Base-by-base conservation (phyloP, 2,329 filamentous ascomycete genomes). In the Ophiostoma angusticollis region DNA sequence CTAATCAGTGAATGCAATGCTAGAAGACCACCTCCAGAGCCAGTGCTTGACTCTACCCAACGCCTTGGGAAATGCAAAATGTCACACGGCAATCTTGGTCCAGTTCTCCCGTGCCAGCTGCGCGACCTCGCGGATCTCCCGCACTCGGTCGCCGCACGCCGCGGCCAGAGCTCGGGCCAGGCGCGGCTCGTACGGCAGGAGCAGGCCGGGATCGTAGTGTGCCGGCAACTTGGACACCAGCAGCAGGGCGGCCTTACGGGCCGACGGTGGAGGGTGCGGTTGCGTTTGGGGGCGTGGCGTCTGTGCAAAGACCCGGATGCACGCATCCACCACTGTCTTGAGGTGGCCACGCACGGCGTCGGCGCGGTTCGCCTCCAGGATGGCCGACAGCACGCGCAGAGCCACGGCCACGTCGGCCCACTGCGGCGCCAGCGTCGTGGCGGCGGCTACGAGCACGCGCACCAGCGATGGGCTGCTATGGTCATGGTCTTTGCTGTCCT, bases 121-220 rank as follows among this genome's bases (percentile, higher is more conserved):
- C 14, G 72, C 71, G 33, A 58, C 59, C 40, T 58, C 64, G 33
- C 72, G 60, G 31, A 74, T 60, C 43, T 70, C 68, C 31, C 72
- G 58, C 8, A 72, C 65, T 6, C 57, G 53, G 45, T 75, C 70
- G 2, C 71, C 72, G 35, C 70, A 72, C 1, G 70, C 69, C 8
- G 58, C 48, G 2, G 64, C 62, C 43, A 76, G 49, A 37, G 69
- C 61, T 4, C 65, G 58, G 43, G 64, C 58, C 31, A 72, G 59
- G 37, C 55, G 56, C 21, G 59, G 59, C 31, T 61, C 60, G 45
- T 64, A 59, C 0, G 64, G 56, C 35, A 70, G 47, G 16, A 74
- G 49, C 33, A 65, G 53, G 6, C 61, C 55, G 9, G 64, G 57
- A 42, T 73, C 70, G 45, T 67, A 70, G 46, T 61, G 59, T 14